These are phyloP conservation scores for Halophytophthora batemanensis DNA, from an alignment of 352 stramenopile species.

Conservation along the genomic window DNA sequence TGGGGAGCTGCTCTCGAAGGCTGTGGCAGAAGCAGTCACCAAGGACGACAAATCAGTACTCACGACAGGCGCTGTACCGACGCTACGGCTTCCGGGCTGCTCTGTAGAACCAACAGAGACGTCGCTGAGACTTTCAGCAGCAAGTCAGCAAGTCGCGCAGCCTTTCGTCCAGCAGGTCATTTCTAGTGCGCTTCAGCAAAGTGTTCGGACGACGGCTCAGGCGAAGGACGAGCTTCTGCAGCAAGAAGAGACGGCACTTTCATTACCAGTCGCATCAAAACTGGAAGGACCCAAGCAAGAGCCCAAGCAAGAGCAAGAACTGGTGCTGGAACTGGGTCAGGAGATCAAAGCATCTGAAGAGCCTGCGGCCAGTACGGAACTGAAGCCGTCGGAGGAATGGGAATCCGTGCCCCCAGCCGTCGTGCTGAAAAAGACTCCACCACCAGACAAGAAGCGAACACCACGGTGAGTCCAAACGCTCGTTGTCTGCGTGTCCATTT, in stretches of 20 bases:
- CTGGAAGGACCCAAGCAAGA: too few species aligned
- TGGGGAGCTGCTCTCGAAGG: constrained; percentile 6
- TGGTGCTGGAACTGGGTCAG: too few species aligned
- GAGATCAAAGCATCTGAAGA: neutral
- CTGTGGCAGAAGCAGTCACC: neutral
- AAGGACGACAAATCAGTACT: neutral
- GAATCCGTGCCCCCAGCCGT: neutral
- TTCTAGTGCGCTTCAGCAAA: constrained; percentile 8
- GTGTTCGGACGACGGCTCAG: constrained; percentile 9
- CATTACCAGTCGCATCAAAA: neutral
- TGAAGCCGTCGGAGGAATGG: neutral
- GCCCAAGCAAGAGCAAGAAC: too few species aligned
- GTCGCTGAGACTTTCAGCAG: too few species aligned
- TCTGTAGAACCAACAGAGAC: neutral
- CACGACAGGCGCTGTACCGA: constrained; percentile 2
- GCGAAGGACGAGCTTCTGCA: constrained; percentile 13
- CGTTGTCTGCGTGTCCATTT: neutral
- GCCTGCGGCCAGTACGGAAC: too few species aligned
- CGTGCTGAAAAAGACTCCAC: constrained; percentile 8
- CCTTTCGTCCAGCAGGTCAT: constrained; percentile 13
- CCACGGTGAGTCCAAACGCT: constrained; percentile 8
- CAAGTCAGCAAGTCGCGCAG: constrained; percentile 6
- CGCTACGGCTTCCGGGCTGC: neutral
- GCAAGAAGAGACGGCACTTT: constrained; percentile 1
- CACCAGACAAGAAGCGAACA: constrained; percentile 13